These are phyloP conservation scores for Lentinus tigrinus DNA, from an alignment of 768 basidiomycete genomes.

Conservation along the genomic window DNA sequence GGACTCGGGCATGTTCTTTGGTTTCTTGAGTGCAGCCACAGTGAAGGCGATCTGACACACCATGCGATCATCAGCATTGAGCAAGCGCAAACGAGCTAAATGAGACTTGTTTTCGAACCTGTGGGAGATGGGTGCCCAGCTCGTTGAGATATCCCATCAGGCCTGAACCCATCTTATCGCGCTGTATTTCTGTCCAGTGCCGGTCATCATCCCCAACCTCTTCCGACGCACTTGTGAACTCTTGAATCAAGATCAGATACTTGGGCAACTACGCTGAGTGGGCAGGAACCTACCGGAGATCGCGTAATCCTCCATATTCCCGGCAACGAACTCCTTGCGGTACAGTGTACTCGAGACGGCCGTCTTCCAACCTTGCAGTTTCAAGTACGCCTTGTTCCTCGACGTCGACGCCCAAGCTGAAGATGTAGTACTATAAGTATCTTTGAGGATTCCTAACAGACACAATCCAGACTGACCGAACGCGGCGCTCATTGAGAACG, in stretches of 20 bases:
- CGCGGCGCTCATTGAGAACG: too few relatives aligned
- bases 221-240: neutral
- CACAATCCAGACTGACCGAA: too few relatives aligned
- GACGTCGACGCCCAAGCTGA: slow-evolving; percentile 15
- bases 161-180: neutral
- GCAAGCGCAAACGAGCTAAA: neutral
- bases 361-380: slow-evolving; percentile 60
- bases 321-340: slow-evolving; percentile 72
- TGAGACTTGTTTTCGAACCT: neutral
- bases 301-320: slow-evolving; percentile 53
- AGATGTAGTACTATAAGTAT: too few relatives aligned
- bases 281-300: slow-evolving; percentile 42
- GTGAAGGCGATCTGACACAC: slow-evolving; percentile 44
- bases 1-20: slow-evolving; percentile 14
- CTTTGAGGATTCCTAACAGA: too few relatives aligned
- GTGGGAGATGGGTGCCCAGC: neutral
- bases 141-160: neutral
- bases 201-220: neutral
- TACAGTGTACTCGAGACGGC: slow-evolving; percentile 50
- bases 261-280: neutral
- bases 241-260: slow-evolving; percentile 12
- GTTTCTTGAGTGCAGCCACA: slow-evolving; percentile 15
- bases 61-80: too few relatives aligned
- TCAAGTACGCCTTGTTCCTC: slow-evolving; percentile 43
- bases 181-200: slow-evolving; percentile 17